phyloP scores from a whole-genome alignment of 176 grass and related monocot species.

The Aechmea fasciata region DNA sequence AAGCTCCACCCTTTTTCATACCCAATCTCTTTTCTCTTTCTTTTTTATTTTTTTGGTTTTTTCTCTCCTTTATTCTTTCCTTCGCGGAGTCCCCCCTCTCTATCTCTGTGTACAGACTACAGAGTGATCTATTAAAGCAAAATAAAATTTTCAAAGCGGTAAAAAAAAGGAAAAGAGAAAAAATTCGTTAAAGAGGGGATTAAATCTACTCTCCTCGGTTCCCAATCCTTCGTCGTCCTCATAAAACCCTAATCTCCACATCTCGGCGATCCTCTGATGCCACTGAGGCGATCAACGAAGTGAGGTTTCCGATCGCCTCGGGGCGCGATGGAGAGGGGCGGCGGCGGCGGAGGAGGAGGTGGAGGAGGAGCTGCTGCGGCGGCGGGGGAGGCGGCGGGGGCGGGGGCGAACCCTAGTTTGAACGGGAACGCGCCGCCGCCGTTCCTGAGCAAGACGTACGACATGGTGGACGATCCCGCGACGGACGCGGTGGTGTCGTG shows the following conservation, averaged over 20 bases:
- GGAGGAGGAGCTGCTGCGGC: not conserved
- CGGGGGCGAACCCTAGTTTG: not conserved
- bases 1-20: too few relatives aligned
- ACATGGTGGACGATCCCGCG: conserved; percentile 79
- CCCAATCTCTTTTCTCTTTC: too few relatives aligned
- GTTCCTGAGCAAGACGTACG: conserved; percentile 85
- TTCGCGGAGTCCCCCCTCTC: too few relatives aligned
- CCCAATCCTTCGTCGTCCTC: not conserved
- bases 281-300: not conserved
- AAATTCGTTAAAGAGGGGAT: not conserved
- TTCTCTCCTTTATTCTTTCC: too few relatives aligned
- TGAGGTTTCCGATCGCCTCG: not conserved
- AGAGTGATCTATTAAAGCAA: not conserved
- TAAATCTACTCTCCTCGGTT: not conserved
- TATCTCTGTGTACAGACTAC: too few relatives aligned
- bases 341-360: not conserved
- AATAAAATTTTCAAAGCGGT: not conserved
- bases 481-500: conserved; percentile 66
- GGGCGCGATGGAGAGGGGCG: not conserved
- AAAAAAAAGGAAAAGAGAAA: not conserved
- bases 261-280: not conserved
- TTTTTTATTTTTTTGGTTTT: too few relatives aligned
- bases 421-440: conserved; percentile 40
- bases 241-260: not conserved
- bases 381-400: not conserved